Evolutionary conservation across 495 filamentous ascomycete species (phyloP), one percentile per base, ranked within the genome.

Genomic region (Hypoxylon rickii): DNA sequence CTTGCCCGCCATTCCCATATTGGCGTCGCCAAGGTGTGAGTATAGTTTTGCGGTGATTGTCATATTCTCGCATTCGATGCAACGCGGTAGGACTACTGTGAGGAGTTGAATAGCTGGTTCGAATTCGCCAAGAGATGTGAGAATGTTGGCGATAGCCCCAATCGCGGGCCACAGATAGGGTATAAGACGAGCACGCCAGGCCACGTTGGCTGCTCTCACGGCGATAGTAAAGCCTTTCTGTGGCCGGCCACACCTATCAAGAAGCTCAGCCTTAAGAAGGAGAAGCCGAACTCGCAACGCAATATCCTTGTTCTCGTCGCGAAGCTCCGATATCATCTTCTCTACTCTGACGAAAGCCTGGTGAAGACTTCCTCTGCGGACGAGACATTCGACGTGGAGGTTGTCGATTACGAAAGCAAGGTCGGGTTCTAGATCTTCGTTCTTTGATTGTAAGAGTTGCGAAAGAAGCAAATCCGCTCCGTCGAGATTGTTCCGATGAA

Each of bases 151-250:
- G 1, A 97, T 68, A 1, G 82, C 79, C 21, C 83, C 84, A 22
- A 95, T 79, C 0, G 91, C 86, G 56, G 87, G 83, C 85, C 92
- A 96, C 13, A 97, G 78, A 26, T 79, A 80, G 1, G 88, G 80
- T 15, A 96, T 73, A 12, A 96, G 73, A 6, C 85, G 77, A 1
- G 88, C 82, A 32, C 86, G 79, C 77, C 87, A 84, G 1, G 91
- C 86, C 24, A 90, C 84, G 65, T 78, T 86, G 2, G 89, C 89
- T 1, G 92, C 94, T 16, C 89, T 80, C 63, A 97, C 77, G 15
- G 86, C 86, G 13, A 96, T 76, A 3, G 88, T 90, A 65, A 97
- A 94, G 1, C 89, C 94, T 57, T 86, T 87, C 51, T 92, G 84
- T 0, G 92, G 83, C 3, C 86, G 84, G 13, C 88, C 88, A 48